A percentile compares a stretch with the other conserved stretches of the same genome.
Evolutionary conservation across 2,329 filamentous ascomycete genomes (phyloP).

Genomic region (Pestalotiopsis sp.): DNA sequence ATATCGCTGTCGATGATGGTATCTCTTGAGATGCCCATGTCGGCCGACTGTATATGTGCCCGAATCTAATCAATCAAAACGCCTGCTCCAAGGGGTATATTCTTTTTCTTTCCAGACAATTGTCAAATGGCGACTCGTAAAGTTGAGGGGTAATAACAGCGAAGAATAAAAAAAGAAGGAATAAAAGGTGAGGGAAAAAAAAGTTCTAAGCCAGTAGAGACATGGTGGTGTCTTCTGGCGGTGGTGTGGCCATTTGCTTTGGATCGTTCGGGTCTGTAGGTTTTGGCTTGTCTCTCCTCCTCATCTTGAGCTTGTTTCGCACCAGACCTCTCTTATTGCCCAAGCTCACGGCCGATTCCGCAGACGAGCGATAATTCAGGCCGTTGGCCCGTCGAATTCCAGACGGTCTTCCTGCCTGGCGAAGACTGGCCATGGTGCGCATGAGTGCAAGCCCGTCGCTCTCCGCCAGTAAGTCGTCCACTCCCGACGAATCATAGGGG

Average conservation of each 20-base stretch:
- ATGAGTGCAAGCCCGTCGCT: slow-evolving; percentile 21
- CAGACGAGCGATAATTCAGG: slow-evolving; percentile 29
- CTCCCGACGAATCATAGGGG: slow-evolving; percentile 23
- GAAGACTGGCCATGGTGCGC: slow-evolving; percentile 20
- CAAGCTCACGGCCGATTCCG: slow-evolving; percentile 24
- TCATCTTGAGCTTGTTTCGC: slow-evolving; percentile 31
- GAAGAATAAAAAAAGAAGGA: neutral
- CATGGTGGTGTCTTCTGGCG: neutral
- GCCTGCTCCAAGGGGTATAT: slow-evolving; percentile 13
- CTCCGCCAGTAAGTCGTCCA: slow-evolving; percentile 22
- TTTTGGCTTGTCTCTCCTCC: slow-evolving; percentile 17
- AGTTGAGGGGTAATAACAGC: neutral
- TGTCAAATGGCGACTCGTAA: slow-evolving; percentile 1
- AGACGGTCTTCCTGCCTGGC: slow-evolving; percentile 24
- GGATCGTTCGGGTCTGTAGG: neutral
- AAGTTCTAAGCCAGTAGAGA: neutral
- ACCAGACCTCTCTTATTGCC: slow-evolving; percentile 30
- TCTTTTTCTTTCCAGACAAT: neutral
- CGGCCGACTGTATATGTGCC: neutral
- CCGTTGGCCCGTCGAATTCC: slow-evolving; percentile 27
- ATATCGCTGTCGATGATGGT: neutral
- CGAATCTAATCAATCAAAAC: neutral
- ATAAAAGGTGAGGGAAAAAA: neutral
- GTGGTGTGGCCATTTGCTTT: neutral
- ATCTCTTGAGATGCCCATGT: neutral